These are phyloP conservation scores for Pisolithus marmoratus DNA, from an alignment of 768 basidiomycete species.

Conservation along the genomic window DNA sequence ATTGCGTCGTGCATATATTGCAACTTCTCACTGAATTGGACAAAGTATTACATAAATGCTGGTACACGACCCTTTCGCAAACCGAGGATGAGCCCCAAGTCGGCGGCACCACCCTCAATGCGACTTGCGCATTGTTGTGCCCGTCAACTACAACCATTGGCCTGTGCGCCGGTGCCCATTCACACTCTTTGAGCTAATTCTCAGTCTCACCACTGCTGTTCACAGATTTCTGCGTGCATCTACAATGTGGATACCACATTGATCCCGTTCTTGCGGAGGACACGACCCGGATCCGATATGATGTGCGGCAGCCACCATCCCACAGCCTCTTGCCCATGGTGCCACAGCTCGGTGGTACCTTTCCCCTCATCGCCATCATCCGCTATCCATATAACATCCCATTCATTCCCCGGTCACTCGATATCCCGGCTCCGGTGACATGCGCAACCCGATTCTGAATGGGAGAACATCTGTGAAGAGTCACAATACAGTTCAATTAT, in stretches of 20 bases:
- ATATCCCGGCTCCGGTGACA: slow-evolving; percentile 44
- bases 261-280: slow-evolving; percentile 51
- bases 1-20: too few species aligned
- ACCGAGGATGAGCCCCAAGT: slow-evolving; percentile 5
- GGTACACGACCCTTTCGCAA: too few species aligned
- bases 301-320: slow-evolving; percentile 39
- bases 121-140: slow-evolving; percentile 25
- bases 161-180: too few species aligned
- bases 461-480: slow-evolving; percentile 51
- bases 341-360: slow-evolving; percentile 31
- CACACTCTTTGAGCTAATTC: slow-evolving; percentile 14
- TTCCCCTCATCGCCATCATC: slow-evolving; percentile 32
- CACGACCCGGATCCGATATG: slow-evolving; percentile 44
- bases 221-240: slow-evolving; percentile 18
- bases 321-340: slow-evolving; percentile 40
- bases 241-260: slow-evolving; percentile 38
- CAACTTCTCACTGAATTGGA: too few species aligned
- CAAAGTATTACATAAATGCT: too few species aligned
- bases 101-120: slow-evolving; percentile 22
- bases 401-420: slow-evolving; percentile 59
- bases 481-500: slow-evolving; percentile 41
- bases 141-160: too few species aligned
- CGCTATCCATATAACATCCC: slow-evolving; percentile 50
- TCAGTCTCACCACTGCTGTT: slow-evolving; percentile 1
- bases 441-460: slow-evolving; percentile 59